phyloP scores from a whole-genome alignment of 2,329 filamentous ascomycete species.

The Exophiala sp. region DNA sequence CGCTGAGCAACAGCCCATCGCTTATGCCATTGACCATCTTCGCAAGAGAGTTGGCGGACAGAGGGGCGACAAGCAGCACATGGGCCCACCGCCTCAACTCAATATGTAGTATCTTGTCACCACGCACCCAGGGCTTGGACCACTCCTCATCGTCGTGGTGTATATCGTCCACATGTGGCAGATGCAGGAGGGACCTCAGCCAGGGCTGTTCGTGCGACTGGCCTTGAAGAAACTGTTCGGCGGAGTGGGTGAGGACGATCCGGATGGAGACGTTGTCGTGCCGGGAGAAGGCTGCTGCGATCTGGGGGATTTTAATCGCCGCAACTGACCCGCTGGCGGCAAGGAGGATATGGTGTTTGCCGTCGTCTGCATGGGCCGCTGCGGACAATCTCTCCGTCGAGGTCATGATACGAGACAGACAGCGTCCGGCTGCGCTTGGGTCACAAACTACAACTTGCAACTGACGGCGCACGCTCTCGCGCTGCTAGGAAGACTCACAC shows the following conservation, averaged over 20 bases:
- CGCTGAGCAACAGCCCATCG: constrained; percentile 66
- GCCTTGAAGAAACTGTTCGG: constrained; percentile 67
- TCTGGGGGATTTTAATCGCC: constrained; percentile 72
- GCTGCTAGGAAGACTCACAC: too few relatives aligned
- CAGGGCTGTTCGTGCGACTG: constrained; percentile 72
- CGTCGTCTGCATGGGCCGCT: constrained; percentile 37
- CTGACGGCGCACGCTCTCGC: too few relatives aligned
- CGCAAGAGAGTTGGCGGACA: constrained; percentile 79
- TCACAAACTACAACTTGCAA: too few relatives aligned
- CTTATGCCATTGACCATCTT: constrained; percentile 74
- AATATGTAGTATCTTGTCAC: constrained; percentile 80
- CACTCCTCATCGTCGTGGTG: constrained; percentile 86
- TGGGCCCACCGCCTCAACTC: constrained; percentile 79
- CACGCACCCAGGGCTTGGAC: constrained; percentile 68
- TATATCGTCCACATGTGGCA: constrained; percentile 71
- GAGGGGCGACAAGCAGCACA: constrained; percentile 69
- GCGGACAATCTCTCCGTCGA: constrained; percentile 26
- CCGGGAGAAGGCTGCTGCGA: constrained; percentile 48
- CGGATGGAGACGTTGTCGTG: constrained; percentile 65
- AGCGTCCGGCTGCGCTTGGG: too few relatives aligned
- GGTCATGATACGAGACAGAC: background rate
- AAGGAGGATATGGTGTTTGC: constrained; percentile 57
- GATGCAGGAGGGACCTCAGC: constrained; percentile 51
- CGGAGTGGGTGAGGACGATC: constrained; percentile 70
- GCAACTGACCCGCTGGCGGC: constrained; percentile 71